Evolutionary conservation across 495 filamentous ascomycete genomes (phyloP).

Genomic region (Penicillium atrosanguineum): DNA sequence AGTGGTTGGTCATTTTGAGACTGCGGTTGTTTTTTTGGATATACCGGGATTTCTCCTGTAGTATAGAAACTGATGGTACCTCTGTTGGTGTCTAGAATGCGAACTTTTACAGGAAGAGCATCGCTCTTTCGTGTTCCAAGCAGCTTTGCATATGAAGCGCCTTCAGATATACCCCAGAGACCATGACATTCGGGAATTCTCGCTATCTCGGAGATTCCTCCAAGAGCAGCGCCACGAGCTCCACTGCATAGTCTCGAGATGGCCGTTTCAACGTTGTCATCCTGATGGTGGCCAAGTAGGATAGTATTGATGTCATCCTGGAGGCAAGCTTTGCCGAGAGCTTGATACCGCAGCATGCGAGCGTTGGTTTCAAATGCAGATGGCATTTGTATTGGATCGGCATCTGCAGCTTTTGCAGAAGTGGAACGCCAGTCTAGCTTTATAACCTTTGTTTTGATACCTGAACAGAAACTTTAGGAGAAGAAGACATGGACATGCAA

Average conservation of each 20-base stretch:
- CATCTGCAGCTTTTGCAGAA: slow-evolving; percentile 6
- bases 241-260: slow-evolving; percentile 67
- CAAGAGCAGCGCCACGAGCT: slow-evolving; percentile 61
- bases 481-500: not conserved
- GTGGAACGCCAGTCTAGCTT: slow-evolving; percentile 46
- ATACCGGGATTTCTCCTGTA: not conserved
- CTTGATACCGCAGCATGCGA: slow-evolving; percentile 69
- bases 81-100: slow-evolving; percentile 9
- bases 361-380: slow-evolving; percentile 77
- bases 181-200: slow-evolving; percentile 83
- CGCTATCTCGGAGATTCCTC: slow-evolving; percentile 60
- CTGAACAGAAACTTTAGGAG: slow-evolving; percentile 22
- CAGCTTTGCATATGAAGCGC: slow-evolving; percentile 45
- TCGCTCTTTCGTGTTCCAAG: not conserved
- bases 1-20: not conserved
- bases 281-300: slow-evolving; percentile 77
- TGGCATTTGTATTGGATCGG: slow-evolving; percentile 44
- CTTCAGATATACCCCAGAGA: slow-evolving; percentile 65
- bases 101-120: slow-evolving; percentile 1
- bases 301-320: slow-evolving; percentile 49
- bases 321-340: slow-evolving; percentile 61
- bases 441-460: slow-evolving; percentile 50
- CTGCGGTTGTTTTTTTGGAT: not conserved
- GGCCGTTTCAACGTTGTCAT: slow-evolving; percentile 86
- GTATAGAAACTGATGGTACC: slow-evolving; percentile 9